Evolutionary conservation across 1,284 basidiomycete species (phyloP).

Genomic region (Flammula alnicola): DNA sequence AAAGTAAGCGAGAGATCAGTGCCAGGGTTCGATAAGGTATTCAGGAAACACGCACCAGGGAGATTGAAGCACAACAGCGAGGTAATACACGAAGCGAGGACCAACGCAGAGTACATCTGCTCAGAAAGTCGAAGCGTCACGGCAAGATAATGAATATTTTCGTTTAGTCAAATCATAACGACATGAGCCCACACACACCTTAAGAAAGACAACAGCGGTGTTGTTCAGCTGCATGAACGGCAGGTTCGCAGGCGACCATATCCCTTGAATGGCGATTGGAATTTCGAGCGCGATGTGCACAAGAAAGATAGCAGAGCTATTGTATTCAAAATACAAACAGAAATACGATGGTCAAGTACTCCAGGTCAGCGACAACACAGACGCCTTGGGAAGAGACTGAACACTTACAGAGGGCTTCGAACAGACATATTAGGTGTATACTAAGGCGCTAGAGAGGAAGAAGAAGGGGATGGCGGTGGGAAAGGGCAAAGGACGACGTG

Average conservation of each 20-base stretch:
- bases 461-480: background rate
- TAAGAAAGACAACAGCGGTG: conserved; percentile 74
- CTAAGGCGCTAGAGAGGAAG: background rate
- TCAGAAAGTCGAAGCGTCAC: no score
- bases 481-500: background rate
- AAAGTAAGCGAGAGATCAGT: background rate
- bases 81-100: conserved; percentile 60
- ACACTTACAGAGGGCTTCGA: conserved; percentile 10
- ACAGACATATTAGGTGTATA: conserved; percentile 3
- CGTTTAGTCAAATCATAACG: no score
- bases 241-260: conserved; percentile 63
- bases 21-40: background rate
- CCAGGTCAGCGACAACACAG: background rate
- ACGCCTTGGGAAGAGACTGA: no score
- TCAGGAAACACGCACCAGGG: conserved; percentile 50
- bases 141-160: no score
- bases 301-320: conserved; percentile 70
- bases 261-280: conserved; percentile 74
- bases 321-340: background rate
- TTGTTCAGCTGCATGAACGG: conserved; percentile 83
- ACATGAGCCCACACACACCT: conserved; percentile 49
- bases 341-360: background rate
- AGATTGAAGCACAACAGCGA: conserved; percentile 65
- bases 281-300: conserved; percentile 79
- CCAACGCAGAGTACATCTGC: conserved; percentile 68